A percentile compares a stretch with the other conserved stretches of the same genome.
These are phyloP conservation scores for Yamadazyma siamensis DNA, from an alignment of 1,139 yeast species.

Conservation along the genomic window DNA sequence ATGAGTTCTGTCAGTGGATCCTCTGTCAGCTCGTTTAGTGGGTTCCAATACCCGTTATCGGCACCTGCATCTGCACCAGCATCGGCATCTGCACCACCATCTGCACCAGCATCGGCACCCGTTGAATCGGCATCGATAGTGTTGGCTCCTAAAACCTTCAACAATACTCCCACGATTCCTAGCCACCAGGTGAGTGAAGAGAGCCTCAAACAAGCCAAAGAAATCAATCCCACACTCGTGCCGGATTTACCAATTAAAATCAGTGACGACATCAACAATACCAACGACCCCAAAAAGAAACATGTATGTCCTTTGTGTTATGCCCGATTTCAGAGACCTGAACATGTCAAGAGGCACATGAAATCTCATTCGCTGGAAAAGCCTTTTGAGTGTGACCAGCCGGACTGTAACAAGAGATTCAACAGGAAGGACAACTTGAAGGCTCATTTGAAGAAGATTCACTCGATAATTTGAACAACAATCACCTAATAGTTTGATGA, in stretches of 20 bases:
- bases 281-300: constrained; percentile 56
- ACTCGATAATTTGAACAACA: constrained; percentile 18
- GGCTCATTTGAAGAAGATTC: constrained; percentile 68
- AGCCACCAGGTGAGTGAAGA: constrained; percentile 8
- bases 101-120: constrained; percentile 2
- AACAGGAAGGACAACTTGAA: constrained; percentile 66
- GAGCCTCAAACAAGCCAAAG: constrained; percentile 11
- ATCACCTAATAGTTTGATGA: neutral
- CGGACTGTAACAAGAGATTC: constrained; percentile 75
- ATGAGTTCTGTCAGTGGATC: too few relatives aligned
- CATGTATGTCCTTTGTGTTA: constrained; percentile 80
- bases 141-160: neutral
- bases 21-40: too few relatives aligned
- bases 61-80: constrained; percentile 4
- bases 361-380: constrained; percentile 84
- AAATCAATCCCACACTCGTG: constrained; percentile 13
- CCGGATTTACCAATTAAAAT: constrained; percentile 24
- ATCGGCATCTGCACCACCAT: too few relatives aligned
- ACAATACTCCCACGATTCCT: neutral
- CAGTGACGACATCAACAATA: constrained; percentile 22
- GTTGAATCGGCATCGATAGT: constrained; percentile 1
- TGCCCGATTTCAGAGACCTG: constrained; percentile 79
- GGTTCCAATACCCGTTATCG: too few relatives aligned
- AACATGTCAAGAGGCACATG: constrained; percentile 88
- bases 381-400: constrained; percentile 74